These are phyloP conservation scores for Helianthus tuberosus DNA, from an alignment of 129 eudicot species.

Conservation along the genomic window DNA sequence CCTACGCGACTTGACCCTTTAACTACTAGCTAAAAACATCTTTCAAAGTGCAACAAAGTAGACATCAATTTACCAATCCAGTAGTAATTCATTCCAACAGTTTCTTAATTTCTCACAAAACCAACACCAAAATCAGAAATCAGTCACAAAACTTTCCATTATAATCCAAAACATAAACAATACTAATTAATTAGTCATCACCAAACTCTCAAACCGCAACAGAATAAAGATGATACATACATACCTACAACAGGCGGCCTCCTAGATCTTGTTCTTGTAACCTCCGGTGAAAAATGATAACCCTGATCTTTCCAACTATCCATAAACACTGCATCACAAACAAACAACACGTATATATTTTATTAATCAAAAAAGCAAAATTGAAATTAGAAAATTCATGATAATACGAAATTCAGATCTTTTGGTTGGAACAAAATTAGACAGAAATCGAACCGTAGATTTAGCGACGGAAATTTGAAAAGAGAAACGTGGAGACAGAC, in stretches of 20 bases:
- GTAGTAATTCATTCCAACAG: neutral
- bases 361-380: neutral
- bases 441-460: slow-evolving; percentile 22
- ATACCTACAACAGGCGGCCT: slow-evolving; percentile 57
- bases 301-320: slow-evolving; percentile 47
- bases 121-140: slow-evolving; percentile 2
- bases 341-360: slow-evolving; percentile 13
- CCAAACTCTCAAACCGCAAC: neutral
- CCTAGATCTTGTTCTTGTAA: slow-evolving; percentile 38
- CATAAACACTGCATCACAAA: slow-evolving; percentile 39
- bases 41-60: too few relatives aligned
- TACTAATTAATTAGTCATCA: neutral
- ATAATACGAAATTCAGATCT: neutral
- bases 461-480: slow-evolving; percentile 8
- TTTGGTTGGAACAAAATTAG: slow-evolving; percentile 9
- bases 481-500: neutral
- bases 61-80: neutral
- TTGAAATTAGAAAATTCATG: neutral
- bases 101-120: neutral
- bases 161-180: slow-evolving; percentile 1
- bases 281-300: slow-evolving; percentile 32
- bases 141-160: neutral
- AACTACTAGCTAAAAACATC: too few relatives aligned
- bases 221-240: neutral
- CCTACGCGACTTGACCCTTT: too few relatives aligned